Evolutionary conservation across 345 rosid species (phyloP).

Genomic region (Murraya koenigii): DNA sequence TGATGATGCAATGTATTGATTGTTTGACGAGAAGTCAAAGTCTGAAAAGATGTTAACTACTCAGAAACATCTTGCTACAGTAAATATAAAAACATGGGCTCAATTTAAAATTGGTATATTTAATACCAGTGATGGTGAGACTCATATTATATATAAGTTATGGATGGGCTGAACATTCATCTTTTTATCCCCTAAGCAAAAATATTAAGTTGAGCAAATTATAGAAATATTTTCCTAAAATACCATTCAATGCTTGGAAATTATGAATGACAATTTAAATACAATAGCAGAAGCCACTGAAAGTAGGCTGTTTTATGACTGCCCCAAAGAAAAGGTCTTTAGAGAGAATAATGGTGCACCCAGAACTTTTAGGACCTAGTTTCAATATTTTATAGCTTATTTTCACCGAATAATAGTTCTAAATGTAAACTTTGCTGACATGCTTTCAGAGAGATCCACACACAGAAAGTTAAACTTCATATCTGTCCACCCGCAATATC

Average conservation of each 20-base stretch:
- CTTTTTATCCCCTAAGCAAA: not conserved
- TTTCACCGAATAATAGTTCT: not conserved
- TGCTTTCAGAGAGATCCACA: not conserved
- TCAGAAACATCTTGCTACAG: slow-evolving; percentile 16
- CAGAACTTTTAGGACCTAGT: not conserved
- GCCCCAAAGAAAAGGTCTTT: not conserved
- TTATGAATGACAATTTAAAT: not conserved
- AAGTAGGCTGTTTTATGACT: not conserved
- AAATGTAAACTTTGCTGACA: not conserved
- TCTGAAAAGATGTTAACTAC: slow-evolving; percentile 49
- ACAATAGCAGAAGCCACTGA: not conserved
- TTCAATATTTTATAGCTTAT: not conserved
- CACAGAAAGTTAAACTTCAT: not conserved
- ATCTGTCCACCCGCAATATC: not conserved
- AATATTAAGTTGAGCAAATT: not conserved
- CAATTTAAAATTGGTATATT: not conserved
- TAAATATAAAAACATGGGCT: not conserved
- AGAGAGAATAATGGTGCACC: not conserved
- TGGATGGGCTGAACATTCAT: not conserved
- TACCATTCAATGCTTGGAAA: not conserved
- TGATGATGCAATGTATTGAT: slow-evolving; percentile 91
- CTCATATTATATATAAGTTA: not conserved
- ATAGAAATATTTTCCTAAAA: not conserved
- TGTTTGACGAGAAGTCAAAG: slow-evolving; percentile 96
- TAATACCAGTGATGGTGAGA: not conserved